Conservation (phyloP, 768 basidiomycete species). For the Mycena rosella region DNA sequence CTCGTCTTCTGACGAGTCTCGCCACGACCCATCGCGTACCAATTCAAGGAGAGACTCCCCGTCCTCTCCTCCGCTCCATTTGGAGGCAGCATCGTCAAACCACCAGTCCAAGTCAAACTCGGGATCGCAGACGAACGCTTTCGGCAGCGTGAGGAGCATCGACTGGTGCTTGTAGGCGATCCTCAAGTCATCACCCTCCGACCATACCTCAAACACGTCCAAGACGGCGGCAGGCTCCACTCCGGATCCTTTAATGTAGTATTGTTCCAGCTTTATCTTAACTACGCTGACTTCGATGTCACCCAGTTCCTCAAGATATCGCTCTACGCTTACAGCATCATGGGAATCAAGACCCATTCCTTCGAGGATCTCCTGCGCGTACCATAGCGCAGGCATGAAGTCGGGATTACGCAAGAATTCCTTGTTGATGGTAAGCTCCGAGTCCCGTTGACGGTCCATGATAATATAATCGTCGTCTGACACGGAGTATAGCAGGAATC, state of each 20-base stretch:
- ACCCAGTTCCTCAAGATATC: too few species aligned
- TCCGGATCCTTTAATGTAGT: too few species aligned
- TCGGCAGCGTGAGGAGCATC: neutral
- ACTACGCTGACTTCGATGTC: too few species aligned
- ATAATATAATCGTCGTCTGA: constrained; percentile 9
- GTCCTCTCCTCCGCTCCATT: neutral
- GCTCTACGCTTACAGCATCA: too few species aligned
- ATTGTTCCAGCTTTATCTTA: too few species aligned
- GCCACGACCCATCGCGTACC: too few species aligned
- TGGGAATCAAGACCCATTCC: too few species aligned
- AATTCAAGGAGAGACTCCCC: neutral
- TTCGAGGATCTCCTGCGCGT: too few species aligned
- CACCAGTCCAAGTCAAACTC: neutral
- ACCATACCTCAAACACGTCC: constrained; percentile 14
- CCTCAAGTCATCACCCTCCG: neutral
- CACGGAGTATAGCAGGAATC: too few species aligned
- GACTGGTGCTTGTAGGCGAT: neutral
- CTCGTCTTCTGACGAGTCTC: too few species aligned
- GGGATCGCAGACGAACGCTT: neutral
- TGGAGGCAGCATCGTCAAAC: neutral
- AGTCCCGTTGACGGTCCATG: neutral
- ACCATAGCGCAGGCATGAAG: too few species aligned
- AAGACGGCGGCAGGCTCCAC: neutral
- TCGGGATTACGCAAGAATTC: too few species aligned
- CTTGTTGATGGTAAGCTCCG: neutral